These are phyloP conservation scores for Neonectria ditissima DNA, from an alignment of 2,329 filamentous ascomycete genomes.

Conservation along the genomic window DNA sequence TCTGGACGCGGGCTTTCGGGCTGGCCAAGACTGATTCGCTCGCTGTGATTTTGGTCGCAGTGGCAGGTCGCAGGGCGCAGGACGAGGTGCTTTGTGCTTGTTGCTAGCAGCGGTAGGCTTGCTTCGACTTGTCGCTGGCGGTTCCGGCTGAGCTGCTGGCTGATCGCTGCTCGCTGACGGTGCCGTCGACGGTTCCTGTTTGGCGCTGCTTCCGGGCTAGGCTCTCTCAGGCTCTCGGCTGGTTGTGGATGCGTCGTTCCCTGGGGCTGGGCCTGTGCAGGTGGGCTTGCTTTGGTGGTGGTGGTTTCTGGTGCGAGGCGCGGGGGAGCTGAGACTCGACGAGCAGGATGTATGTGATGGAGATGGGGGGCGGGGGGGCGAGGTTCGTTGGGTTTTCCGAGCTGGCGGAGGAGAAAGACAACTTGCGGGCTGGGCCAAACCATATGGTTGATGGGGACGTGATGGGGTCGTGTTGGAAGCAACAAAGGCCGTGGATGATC, in stretches of 20 bases:
- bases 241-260: constrained; percentile 27
- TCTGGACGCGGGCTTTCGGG: constrained; percentile 15
- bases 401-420: not conserved
- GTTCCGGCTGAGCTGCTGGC: not conserved
- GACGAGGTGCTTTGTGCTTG: not conserved
- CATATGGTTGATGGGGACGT: constrained; percentile 3
- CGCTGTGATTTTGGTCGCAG: constrained; percentile 2
- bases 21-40: not conserved
- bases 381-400: not conserved
- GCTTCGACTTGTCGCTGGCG: not conserved
- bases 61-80: constrained; percentile 14
- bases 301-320: constrained; percentile 7
- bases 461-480: constrained; percentile 17
- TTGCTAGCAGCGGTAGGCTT: constrained; percentile 8
- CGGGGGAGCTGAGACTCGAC: not conserved
- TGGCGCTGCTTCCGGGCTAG: constrained; percentile 14
- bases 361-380: no score
- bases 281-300: constrained; percentile 5
- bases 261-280: constrained; percentile 9
- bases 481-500: constrained; percentile 5
- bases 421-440: constrained; percentile 18
- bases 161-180: not conserved
- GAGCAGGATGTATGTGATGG: constrained; percentile 1
- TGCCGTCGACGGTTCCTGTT: constrained; percentile 11
- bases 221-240: constrained; percentile 17